Conservation (phyloP, 2,329 filamentous ascomycete genomes). For the Colletotrichum tofieldiae region DNA sequence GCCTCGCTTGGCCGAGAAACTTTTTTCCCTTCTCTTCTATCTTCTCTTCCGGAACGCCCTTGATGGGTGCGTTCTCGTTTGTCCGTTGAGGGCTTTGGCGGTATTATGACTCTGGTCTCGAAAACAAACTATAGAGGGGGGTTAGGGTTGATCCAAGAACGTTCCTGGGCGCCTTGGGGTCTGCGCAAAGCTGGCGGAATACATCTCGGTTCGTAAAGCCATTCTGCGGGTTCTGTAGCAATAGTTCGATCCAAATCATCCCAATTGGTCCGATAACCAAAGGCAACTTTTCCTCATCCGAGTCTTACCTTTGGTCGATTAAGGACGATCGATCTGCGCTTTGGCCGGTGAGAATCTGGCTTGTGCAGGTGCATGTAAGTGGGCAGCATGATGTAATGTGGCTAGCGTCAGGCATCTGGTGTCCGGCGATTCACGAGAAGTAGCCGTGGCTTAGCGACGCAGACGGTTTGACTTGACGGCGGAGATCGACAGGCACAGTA, state of each 20-base stretch:
- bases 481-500: slow-evolving; percentile 13
- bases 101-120: slow-evolving; percentile 4
- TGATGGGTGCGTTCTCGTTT: slow-evolving; percentile 11
- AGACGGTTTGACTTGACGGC: neutral
- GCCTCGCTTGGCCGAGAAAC: neutral
- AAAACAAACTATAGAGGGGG: neutral
- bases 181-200: slow-evolving; percentile 11
- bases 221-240: slow-evolving; percentile 16
- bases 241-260: slow-evolving; percentile 28
- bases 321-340: neutral
- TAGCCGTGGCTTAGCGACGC: neutral
- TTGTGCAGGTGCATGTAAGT: slow-evolving; percentile 2
- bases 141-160: neutral
- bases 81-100: neutral
- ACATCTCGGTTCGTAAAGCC: slow-evolving; percentile 4
- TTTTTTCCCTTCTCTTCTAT: slow-evolving; percentile 15
- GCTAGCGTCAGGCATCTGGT: neutral
- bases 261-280: slow-evolving; percentile 12
- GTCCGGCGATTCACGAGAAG: neutral
- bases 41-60: slow-evolving; percentile 5
- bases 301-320: neutral
- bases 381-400: neutral
- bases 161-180: neutral
- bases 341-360: neutral
- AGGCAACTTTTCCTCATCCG: neutral